Conservation (phyloP, 1,139 yeast species). For the Torulaspora globosa region DNA sequence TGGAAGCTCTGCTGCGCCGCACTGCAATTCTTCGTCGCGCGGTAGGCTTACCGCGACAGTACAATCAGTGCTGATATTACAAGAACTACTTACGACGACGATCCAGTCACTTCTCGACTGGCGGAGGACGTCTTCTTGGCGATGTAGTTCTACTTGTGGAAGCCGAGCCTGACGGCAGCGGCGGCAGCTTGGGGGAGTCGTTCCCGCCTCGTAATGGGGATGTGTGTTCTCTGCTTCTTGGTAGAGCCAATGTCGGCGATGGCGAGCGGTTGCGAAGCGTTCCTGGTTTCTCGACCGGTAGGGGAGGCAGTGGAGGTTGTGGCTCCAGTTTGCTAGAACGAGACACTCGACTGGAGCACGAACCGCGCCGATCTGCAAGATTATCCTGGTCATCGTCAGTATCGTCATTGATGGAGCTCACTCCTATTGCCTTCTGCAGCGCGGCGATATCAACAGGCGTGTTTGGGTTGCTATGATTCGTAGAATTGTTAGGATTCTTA, state of each 20-base stretch:
- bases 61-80: conserved; percentile 1
- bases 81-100: conserved; percentile 1
- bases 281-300: conserved; percentile 24
- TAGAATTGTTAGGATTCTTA: conserved; percentile 30
- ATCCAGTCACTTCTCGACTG: conserved; percentile 9
- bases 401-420: conserved; percentile 18
- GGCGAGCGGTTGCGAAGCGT: conserved; percentile 6
- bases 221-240: conserved; percentile 13
- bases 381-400: conserved; percentile 15
- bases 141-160: conserved; percentile 24
- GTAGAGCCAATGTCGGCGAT: conserved; percentile 27
- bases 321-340: conserved; percentile 3
- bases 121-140: conserved; percentile 31
- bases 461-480: conserved; percentile 13
- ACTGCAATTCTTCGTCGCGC: conserved; percentile 1
- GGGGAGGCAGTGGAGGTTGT: conserved; percentile 33
- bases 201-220: background rate
- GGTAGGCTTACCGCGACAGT: background rate
- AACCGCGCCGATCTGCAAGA: conserved; percentile 6
- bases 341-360: conserved; percentile 8
- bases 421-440: conserved; percentile 38
- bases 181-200: conserved; percentile 26
- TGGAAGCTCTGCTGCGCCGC: conserved; percentile 4
- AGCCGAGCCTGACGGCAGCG: conserved; percentile 22
- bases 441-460: conserved; percentile 35